Conservation (phyloP, 441 rosid genomes). For the Hura crepitans region DNA sequence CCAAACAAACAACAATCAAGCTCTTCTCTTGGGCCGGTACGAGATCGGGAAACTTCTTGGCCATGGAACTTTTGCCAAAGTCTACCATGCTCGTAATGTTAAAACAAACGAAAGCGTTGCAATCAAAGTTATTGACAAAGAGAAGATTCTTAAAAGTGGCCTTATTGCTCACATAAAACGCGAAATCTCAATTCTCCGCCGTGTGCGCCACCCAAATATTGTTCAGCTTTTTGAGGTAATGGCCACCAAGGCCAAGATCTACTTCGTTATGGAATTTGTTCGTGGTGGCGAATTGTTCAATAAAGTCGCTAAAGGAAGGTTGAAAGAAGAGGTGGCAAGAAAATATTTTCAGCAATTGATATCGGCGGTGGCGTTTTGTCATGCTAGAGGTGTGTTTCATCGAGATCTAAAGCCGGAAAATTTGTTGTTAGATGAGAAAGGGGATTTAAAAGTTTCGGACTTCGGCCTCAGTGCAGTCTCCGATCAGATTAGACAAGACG, state of each 20-base stretch:
- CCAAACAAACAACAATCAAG: constrained; percentile 24
- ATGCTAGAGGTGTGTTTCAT: constrained; percentile 78
- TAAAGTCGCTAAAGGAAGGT: constrained; percentile 66
- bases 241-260: constrained; percentile 89
- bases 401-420: constrained; percentile 89
- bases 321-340: constrained; percentile 62
- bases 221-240: constrained; percentile 78
- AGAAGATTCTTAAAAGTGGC: constrained; percentile 67
- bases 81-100: constrained; percentile 67
- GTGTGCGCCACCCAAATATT: constrained; percentile 82
- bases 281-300: constrained; percentile 81
- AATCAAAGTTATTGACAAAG: constrained; percentile 82
- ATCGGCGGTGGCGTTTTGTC: constrained; percentile 71
- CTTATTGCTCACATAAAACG: constrained; percentile 75
- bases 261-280: constrained; percentile 87
- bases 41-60: constrained; percentile 86
- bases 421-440: constrained; percentile 61
- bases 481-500: constrained; percentile 78
- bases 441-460: constrained; percentile 74
- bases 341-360: constrained; percentile 73
- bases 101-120: constrained; percentile 56
- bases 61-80: constrained; percentile 81
- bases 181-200: constrained; percentile 81
- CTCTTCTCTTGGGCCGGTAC: constrained; percentile 63
- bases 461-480: constrained; percentile 82